Percentiles rank a stretch among this genome's conserved stretches.
Evolutionary conservation across 2,329 filamentous ascomycete species (phyloP).

Genomic region (Hysterium pulicare): DNA sequence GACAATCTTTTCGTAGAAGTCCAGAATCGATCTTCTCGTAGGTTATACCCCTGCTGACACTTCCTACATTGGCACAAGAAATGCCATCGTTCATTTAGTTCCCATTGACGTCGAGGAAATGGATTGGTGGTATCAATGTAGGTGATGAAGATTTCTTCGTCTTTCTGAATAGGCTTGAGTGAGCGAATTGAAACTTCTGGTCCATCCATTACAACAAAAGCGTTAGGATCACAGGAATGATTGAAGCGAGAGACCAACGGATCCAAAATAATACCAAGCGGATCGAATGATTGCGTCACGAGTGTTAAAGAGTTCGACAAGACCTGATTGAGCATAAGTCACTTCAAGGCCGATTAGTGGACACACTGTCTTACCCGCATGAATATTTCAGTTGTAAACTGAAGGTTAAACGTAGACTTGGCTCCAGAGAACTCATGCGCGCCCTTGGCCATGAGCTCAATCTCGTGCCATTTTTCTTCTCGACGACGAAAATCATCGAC

Average conservation of each 20-base stretch:
- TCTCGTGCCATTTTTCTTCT: conserved; percentile 40
- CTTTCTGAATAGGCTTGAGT: conserved; percentile 49
- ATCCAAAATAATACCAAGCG: conserved; percentile 58
- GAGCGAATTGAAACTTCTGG: conserved; percentile 50
- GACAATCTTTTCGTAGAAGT: conserved; percentile 26
- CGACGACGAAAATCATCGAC: conserved; percentile 45
- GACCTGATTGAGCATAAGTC: conserved; percentile 36
- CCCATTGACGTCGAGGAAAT: conserved; percentile 47
- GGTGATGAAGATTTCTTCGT: conserved; percentile 59
- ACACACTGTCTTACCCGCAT: conserved; percentile 39
- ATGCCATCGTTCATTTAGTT: conserved; percentile 55
- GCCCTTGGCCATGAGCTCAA: conserved; percentile 53
- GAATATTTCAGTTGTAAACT: conserved; percentile 44
- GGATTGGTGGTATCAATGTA: conserved; percentile 59
- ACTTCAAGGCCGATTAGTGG: not conserved
- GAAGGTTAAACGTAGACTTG: conserved; percentile 37
- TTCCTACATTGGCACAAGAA: conserved; percentile 57
- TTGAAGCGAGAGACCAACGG: conserved; percentile 55
- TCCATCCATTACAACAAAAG: conserved; percentile 56
- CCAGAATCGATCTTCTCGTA: conserved; percentile 42
- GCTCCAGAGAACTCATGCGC: conserved; percentile 52
- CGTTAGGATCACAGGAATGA: conserved; percentile 62
- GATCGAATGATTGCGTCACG: conserved; percentile 53
- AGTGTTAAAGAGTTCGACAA: conserved; percentile 59
- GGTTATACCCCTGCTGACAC: conserved; percentile 41